Conservation (phyloP, 768 basidiomycete species). For the Suillus lakei region DNA sequence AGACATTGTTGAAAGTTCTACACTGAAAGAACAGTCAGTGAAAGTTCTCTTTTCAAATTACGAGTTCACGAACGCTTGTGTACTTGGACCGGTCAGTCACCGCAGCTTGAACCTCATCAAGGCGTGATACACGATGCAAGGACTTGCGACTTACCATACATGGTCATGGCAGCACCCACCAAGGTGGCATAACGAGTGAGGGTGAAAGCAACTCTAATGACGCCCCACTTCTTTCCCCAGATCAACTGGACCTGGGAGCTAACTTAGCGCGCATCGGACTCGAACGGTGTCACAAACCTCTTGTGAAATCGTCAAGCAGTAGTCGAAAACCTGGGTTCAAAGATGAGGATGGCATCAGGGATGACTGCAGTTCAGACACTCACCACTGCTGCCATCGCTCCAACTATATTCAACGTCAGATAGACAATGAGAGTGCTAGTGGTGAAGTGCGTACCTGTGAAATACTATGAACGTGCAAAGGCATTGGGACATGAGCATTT, state of each 20-base stretch:
- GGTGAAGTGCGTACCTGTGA: background rate
- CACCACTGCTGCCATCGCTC: background rate
- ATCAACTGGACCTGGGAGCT: conserved; percentile 5
- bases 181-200: conserved; percentile 7
- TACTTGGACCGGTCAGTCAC: background rate
- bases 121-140: background rate
- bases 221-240: conserved; percentile 4
- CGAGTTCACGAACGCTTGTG: background rate
- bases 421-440: background rate
- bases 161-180: conserved; percentile 4
- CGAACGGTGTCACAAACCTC: conserved; percentile 4
- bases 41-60: background rate
- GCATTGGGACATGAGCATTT: background rate
- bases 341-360: background rate
- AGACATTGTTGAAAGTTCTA: background rate
- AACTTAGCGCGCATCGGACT: too few relatives aligned
- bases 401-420: background rate
- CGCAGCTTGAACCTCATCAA: background rate
- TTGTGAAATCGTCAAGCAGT: conserved; percentile 3
- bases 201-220: background rate
- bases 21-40: background rate
- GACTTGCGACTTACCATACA: background rate
- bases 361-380: background rate
- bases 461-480: background rate
- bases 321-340: conserved; percentile 5